Evolutionary conservation across 2,329 filamentous ascomycete species (phyloP).

Genomic region (Paecilomyces sp.): DNA sequence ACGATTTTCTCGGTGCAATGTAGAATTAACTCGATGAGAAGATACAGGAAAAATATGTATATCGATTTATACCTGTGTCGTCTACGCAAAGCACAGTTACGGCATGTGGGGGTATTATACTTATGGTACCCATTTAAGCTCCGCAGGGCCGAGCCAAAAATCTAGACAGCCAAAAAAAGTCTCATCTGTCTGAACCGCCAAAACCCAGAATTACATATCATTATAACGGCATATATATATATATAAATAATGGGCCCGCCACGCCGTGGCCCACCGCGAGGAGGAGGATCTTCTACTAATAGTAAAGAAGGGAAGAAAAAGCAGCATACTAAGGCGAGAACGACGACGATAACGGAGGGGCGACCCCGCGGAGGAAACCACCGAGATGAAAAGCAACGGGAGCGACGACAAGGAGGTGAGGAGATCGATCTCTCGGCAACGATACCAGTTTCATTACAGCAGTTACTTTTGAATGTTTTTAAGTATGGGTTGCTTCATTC

Average conservation of each 20-base stretch:
- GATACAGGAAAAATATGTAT: too few relatives aligned
- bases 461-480: slow-evolving; percentile 68
- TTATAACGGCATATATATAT: neutral
- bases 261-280: neutral
- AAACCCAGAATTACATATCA: neutral
- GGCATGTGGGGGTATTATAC: too few relatives aligned
- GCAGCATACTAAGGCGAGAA: neutral
- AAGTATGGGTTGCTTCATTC: slow-evolving; percentile 51
- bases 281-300: neutral
- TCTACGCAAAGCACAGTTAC: too few relatives aligned
- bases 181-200: neutral
- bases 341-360: neutral
- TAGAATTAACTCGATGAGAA: too few relatives aligned
- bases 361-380: neutral
- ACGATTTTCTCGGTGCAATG: too few relatives aligned
- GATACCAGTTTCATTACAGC: slow-evolving; percentile 53
- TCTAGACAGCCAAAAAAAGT: neutral
- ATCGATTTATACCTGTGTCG: too few relatives aligned
- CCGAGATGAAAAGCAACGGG: neutral
- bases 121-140: too few relatives aligned
- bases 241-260: slow-evolving; percentile 5
- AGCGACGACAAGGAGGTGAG: slow-evolving; percentile 4
- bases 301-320: slow-evolving; percentile 1
- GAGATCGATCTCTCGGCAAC: slow-evolving; percentile 18
- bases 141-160: neutral